Conservation (phyloP, 129 eudicot species). For the Sambucus nigra region DNA sequence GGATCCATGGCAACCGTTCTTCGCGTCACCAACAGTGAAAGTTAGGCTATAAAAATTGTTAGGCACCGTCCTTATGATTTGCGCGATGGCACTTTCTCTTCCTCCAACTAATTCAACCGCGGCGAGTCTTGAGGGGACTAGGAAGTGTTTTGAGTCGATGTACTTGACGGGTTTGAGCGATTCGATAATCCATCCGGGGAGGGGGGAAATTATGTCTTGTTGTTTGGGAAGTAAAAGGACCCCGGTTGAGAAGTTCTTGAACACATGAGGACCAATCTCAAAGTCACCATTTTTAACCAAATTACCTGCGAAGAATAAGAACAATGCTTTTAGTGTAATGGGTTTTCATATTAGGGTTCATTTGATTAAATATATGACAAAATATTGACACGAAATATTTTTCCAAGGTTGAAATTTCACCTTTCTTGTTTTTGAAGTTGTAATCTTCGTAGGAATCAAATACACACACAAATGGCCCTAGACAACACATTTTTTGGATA, state of each 20-base stretch:
- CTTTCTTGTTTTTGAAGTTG: too few species aligned
- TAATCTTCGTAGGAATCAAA: too few species aligned
- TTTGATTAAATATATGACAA: neutral
- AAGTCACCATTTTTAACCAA: slow-evolving; percentile 64
- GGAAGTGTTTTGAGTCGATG: slow-evolving; percentile 51
- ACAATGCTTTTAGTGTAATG: too few species aligned
- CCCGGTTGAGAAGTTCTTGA: slow-evolving; percentile 56
- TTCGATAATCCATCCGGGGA: slow-evolving; percentile 75
- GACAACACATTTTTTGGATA: too few species aligned
- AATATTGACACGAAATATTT: neutral
- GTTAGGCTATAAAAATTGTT: slow-evolving; percentile 33
- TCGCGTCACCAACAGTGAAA: slow-evolving; percentile 57
- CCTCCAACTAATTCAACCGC: slow-evolving; percentile 73
- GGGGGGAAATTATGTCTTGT: slow-evolving; percentile 45
- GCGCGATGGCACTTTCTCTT: slow-evolving; percentile 60
- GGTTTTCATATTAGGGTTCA: neutral
- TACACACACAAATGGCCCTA: too few species aligned
- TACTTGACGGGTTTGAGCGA: slow-evolving; percentile 70
- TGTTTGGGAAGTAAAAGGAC: slow-evolving; percentile 55
- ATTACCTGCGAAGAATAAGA: slow-evolving; percentile 27
- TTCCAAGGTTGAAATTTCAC: too few species aligned
- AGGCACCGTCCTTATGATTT: slow-evolving; percentile 39
- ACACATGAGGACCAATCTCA: slow-evolving; percentile 65
- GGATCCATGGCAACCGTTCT: slow-evolving; percentile 55
- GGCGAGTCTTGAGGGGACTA: slow-evolving; percentile 45